These are phyloP conservation scores for Xerocomus amazonicus DNA, from an alignment of 1,284 basidiomycete species.

Conservation along the genomic window DNA sequence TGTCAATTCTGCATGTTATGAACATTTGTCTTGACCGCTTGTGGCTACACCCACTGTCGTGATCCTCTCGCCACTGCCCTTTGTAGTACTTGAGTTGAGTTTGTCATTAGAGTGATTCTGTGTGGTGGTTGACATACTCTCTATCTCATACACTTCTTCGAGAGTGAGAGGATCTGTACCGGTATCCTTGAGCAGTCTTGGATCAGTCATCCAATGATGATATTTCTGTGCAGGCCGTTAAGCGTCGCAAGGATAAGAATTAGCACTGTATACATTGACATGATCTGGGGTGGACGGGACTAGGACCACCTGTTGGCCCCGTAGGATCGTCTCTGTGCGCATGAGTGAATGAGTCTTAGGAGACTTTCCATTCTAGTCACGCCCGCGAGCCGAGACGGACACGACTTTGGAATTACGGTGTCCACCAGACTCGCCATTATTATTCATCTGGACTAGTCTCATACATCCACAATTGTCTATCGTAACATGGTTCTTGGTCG, in stretches of 20 bases:
- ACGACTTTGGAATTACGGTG: not conserved
- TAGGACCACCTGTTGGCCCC: constrained; percentile 60
- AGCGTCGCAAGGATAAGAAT: not conserved
- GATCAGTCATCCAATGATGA: constrained; percentile 87
- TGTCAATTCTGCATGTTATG: constrained; percentile 65
- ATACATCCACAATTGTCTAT: not conserved
- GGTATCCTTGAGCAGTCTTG: constrained; percentile 72
- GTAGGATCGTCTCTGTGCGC: constrained; percentile 41
- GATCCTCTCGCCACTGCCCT: constrained; percentile 86
- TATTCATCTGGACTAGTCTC: not conserved
- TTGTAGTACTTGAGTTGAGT: constrained; percentile 1
- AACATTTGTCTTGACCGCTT: not conserved
- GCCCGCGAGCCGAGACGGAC: constrained; percentile 2
- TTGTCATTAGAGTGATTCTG: not conserved
- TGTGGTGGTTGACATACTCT: constrained; percentile 52
- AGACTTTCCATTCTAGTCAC: constrained; percentile 19
- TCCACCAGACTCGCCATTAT: not conserved
- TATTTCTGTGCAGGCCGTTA: constrained; percentile 56
- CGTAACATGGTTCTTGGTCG: constrained; percentile 70
- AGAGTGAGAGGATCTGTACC: constrained; percentile 84
- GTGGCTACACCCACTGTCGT: constrained; percentile 61
- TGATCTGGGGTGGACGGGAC: constrained; percentile 73
- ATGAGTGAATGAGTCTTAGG: constrained; percentile 14
- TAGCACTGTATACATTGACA: constrained; percentile 46
- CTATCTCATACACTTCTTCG: constrained; percentile 91